Percentiles rank a stretch among this genome's conserved stretches.
Evolutionary conservation across 805 yeast genomes (phyloP).

Genomic region (Sugiyamaella boreocaroliniensis): DNA sequence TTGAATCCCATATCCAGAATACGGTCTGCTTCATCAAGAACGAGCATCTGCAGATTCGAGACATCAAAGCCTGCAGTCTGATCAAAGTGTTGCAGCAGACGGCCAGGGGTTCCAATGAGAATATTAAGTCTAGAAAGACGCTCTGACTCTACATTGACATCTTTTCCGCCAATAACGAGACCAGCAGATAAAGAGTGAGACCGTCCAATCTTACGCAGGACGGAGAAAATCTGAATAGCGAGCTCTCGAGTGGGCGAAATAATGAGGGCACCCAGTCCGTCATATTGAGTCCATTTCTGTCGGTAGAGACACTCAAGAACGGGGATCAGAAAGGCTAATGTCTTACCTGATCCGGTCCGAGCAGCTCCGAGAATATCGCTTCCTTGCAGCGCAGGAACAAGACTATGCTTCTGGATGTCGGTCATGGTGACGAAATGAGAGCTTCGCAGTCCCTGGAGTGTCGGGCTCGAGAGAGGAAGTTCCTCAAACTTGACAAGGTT

Average conservation of each 20-base stretch:
- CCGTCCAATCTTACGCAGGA: slow-evolving; percentile 72
- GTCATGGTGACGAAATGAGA: slow-evolving; percentile 78
- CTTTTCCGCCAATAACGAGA: slow-evolving; percentile 89
- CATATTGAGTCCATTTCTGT: slow-evolving; percentile 70
- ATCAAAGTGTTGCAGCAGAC: slow-evolving; percentile 84
- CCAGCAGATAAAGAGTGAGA: slow-evolving; percentile 78
- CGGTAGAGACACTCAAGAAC: slow-evolving; percentile 53
- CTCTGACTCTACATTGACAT: slow-evolving; percentile 71
- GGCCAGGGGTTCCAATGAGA: slow-evolving; percentile 86
- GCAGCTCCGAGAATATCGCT: slow-evolving; percentile 83
- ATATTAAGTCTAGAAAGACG: slow-evolving; percentile 75
- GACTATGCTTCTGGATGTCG: slow-evolving; percentile 75
- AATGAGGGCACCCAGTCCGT: slow-evolving; percentile 83
- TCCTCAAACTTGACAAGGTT: slow-evolving; percentile 49
- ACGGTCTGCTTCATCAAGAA: slow-evolving; percentile 88
- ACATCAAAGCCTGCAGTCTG: slow-evolving; percentile 77
- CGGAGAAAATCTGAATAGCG: slow-evolving; percentile 88
- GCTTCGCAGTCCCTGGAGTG: slow-evolving; percentile 66
- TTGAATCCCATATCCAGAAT: slow-evolving; percentile 92
- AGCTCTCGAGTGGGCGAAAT: slow-evolving; percentile 90
- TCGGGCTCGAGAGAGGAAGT: slow-evolving; percentile 62
- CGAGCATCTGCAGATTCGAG: slow-evolving; percentile 67
- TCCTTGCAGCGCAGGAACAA: slow-evolving; percentile 70
- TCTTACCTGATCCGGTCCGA: slow-evolving; percentile 85
- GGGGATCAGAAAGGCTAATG: slow-evolving; percentile 80